Conservation (phyloP, 1,284 basidiomycete species). For the Termitomyces sp. region DNA sequence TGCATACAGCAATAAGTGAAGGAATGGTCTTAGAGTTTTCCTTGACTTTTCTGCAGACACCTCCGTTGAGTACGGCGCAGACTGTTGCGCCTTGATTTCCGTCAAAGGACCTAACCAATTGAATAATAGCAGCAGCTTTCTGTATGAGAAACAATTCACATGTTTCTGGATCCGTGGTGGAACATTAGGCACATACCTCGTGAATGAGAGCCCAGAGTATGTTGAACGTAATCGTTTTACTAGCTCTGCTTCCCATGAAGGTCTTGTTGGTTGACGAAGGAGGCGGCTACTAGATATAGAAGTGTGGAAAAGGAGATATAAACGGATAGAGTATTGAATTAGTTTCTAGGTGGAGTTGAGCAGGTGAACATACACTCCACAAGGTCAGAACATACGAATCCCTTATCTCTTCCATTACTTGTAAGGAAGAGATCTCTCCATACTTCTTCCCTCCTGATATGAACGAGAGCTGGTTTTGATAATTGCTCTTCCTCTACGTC, state of each 20-base stretch:
- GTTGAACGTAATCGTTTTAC: constrained; percentile 55
- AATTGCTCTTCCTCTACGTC: constrained; percentile 40
- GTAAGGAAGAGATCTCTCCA: constrained; percentile 74
- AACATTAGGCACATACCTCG: constrained; percentile 41
- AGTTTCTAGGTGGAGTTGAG: constrained; percentile 53
- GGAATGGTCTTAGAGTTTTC: constrained; percentile 42
- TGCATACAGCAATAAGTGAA: constrained; percentile 69
- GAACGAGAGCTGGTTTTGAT: constrained; percentile 36
- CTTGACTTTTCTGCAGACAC: constrained; percentile 29
- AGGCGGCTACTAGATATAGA: constrained; percentile 41
- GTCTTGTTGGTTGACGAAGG: constrained; percentile 38
- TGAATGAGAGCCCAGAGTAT: constrained; percentile 61
- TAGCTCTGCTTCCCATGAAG: constrained; percentile 51
- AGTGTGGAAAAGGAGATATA: constrained; percentile 68
- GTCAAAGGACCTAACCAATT: constrained; percentile 76
- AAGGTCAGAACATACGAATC: constrained; percentile 53
- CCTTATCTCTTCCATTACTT: constrained; percentile 74
- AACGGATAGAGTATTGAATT: constrained; percentile 71
- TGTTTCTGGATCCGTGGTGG: neutral
- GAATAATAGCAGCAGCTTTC: constrained; percentile 74
- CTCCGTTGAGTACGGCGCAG: constrained; percentile 50
- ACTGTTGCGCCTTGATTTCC: constrained; percentile 58
- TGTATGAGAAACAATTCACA: constrained; percentile 25
- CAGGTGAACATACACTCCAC: constrained; percentile 1
- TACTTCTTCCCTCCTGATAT: constrained; percentile 55